These are phyloP conservation scores for Mastigamoeba balamuthi DNA, from an alignment of 78 protist genomes.

Conservation along the genomic window DNA sequence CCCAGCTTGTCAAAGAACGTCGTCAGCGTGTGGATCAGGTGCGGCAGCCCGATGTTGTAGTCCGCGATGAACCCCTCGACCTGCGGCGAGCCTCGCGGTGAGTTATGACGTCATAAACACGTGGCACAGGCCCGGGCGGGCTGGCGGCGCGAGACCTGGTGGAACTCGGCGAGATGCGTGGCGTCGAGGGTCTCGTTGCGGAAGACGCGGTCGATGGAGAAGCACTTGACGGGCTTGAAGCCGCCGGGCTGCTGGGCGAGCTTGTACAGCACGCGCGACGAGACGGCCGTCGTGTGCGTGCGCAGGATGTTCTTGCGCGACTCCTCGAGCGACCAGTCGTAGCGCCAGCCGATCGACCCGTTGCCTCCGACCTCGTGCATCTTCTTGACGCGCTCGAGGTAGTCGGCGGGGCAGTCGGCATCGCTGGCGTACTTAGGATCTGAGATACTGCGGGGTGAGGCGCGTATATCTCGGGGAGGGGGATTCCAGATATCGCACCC, in stretches of 20 bases:
- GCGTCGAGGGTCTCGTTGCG: conserved; percentile 98
- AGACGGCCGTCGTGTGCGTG: conserved; percentile 99
- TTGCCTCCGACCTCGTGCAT: conserved; percentile 86
- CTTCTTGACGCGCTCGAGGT: conserved; percentile 70
- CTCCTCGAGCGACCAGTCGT: conserved; percentile 88
- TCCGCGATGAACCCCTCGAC: conserved; percentile 95
- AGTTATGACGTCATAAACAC: neutral
- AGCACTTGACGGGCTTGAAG: conserved; percentile 80
- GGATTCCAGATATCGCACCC: neutral
- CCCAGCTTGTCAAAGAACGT: conserved; percentile 83
- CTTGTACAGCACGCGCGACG: conserved; percentile 85
- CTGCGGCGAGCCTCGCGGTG: too few species aligned
- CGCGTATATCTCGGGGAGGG: too few species aligned
- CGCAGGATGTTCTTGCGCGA: conserved; percentile 86
- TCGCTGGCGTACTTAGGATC: neutral
- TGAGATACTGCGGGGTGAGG: too few species aligned
- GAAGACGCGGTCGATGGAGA: conserved; percentile 98
- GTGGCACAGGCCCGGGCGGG: neutral
- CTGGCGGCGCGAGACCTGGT: too few species aligned
- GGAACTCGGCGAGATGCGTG: conserved; percentile 98
- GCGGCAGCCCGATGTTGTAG: conserved; percentile 69
- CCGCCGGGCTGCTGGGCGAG: conserved; percentile 45
- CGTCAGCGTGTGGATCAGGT: conserved; percentile 85
- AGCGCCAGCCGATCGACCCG: conserved; percentile 82
- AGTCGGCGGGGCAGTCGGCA: conserved; percentile 68